These are phyloP conservation scores for Dovyalis caffra DNA, from an alignment of 345 rosid genomes.

Conservation along the genomic window DNA sequence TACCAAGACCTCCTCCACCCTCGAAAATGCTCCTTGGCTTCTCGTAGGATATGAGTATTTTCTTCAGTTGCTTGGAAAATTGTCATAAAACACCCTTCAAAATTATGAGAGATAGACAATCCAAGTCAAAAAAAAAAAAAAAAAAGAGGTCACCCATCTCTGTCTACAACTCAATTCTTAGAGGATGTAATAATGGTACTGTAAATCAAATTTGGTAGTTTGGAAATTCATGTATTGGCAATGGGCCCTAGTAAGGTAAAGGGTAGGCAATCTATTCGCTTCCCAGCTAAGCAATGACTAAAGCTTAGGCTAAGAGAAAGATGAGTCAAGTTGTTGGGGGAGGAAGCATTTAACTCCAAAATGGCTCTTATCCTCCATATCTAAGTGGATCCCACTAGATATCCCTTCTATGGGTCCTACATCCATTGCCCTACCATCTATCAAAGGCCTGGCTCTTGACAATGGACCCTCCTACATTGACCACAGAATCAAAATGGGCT, in stretches of 20 bases:
- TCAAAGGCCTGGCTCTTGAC: background rate
- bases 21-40: background rate
- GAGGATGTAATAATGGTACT: background rate
- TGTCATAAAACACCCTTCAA: background rate
- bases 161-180: background rate
- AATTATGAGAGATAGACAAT: background rate
- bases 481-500: background rate
- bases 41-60: background rate
- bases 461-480: background rate
- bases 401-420: slow-evolving; percentile 6
- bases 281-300: slow-evolving; percentile 13
- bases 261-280: slow-evolving; percentile 11
- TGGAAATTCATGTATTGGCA: background rate
- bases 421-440: background rate
- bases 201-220: background rate
- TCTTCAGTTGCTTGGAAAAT: background rate
- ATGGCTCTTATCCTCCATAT: slow-evolving; percentile 16
- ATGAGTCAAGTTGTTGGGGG: background rate
- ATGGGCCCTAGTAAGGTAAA: background rate
- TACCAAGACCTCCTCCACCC: background rate
- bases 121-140: no score
- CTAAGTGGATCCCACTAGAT: slow-evolving; percentile 30
- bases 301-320: background rate
- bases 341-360: slow-evolving; percentile 17
- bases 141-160: background rate